Evolutionary conservation across 2,329 filamentous ascomycete species (phyloP).

Genomic region (Calycina herbarum): DNA sequence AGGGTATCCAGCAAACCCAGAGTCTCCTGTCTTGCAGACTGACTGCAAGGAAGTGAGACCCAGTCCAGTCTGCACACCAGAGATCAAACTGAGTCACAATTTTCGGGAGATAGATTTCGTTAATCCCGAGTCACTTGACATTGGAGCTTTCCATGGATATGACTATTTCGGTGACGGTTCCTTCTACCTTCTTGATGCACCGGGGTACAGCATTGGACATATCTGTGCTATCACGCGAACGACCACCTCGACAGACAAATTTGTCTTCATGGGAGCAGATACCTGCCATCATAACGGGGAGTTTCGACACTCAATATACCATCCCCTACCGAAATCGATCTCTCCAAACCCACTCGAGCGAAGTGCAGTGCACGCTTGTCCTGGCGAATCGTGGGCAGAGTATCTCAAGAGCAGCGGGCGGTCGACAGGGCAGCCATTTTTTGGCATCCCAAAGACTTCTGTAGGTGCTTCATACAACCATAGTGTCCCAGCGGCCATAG

Average conservation of each 20-base stretch:
- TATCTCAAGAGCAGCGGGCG: background rate
- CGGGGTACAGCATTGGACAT: constrained; percentile 51
- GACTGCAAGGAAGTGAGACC: too few species aligned
- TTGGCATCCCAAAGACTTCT: background rate
- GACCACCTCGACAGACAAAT: constrained; percentile 35
- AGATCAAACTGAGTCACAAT: too few species aligned
- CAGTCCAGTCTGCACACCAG: too few species aligned
- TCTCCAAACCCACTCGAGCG: background rate
- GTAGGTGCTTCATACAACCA: background rate
- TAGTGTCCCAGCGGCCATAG: constrained; percentile 25
- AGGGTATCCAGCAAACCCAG: too few species aligned
- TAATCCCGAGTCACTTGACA: constrained; percentile 32
- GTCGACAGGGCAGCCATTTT: constrained; percentile 11
- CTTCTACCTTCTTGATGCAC: constrained; percentile 46
- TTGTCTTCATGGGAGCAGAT: constrained; percentile 51
- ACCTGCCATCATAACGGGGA: constrained; percentile 39
- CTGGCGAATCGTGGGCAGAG: background rate
- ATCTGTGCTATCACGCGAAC: constrained; percentile 50
- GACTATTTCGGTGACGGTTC: constrained; percentile 56
- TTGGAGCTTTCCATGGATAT: constrained; percentile 45
- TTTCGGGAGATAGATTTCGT: constrained; percentile 10
- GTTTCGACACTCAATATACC: constrained; percentile 59
- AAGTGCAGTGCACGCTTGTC: too few species aligned
- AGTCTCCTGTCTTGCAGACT: too few species aligned
- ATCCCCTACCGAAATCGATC: constrained; percentile 44